A percentile compares a stretch with the other conserved stretches of the same genome.
Conservation (phyloP, 1,284 basidiomycete species). For the Leccinum variabile region DNA sequence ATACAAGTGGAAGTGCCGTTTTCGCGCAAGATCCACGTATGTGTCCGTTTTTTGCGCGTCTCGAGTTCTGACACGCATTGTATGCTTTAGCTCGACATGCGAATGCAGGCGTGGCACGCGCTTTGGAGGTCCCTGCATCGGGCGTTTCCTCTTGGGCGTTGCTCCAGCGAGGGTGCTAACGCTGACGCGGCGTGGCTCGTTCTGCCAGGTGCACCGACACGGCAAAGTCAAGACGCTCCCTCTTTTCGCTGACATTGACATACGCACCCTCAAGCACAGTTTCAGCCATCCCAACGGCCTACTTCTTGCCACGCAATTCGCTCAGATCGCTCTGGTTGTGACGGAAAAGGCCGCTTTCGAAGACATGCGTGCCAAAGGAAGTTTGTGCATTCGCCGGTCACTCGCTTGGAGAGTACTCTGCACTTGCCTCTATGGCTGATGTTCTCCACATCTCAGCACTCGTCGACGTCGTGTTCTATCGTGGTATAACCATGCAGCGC, state of each 20-base stretch:
- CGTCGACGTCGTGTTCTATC: slow-evolving; percentile 98
- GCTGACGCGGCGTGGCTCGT: slow-evolving; percentile 8
- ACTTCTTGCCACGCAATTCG: slow-evolving; percentile 97
- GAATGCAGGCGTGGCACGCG: slow-evolving; percentile 32
- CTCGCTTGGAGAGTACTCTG: slow-evolving; percentile 98
- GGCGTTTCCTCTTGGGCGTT: slow-evolving; percentile 27
- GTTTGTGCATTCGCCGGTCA: slow-evolving; percentile 96
- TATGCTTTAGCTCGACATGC: slow-evolving; percentile 25
- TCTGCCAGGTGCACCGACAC: no score
- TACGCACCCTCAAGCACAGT: slow-evolving; percentile 92
- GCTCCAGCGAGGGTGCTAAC: not conserved
- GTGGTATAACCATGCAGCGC: slow-evolving; percentile 99
- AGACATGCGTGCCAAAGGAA: slow-evolving; percentile 95
- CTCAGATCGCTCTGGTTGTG: slow-evolving; percentile 96
- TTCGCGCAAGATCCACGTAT: slow-evolving; percentile 62
- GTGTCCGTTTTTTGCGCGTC: slow-evolving; percentile 16
- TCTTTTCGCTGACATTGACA: slow-evolving; percentile 90
- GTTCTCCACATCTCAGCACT: slow-evolving; percentile 94
- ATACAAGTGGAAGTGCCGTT: slow-evolving; percentile 53
- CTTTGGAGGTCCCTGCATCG: slow-evolving; percentile 39
- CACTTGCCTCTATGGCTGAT: slow-evolving; percentile 89
- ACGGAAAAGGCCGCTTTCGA: slow-evolving; percentile 98
- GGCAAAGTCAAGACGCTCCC: slow-evolving; percentile 87
- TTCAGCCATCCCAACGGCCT: slow-evolving; percentile 96
- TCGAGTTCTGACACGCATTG: not conserved